phyloP scores from a whole-genome alignment of 1,284 basidiomycete species.

The Wallemia hederae region DNA sequence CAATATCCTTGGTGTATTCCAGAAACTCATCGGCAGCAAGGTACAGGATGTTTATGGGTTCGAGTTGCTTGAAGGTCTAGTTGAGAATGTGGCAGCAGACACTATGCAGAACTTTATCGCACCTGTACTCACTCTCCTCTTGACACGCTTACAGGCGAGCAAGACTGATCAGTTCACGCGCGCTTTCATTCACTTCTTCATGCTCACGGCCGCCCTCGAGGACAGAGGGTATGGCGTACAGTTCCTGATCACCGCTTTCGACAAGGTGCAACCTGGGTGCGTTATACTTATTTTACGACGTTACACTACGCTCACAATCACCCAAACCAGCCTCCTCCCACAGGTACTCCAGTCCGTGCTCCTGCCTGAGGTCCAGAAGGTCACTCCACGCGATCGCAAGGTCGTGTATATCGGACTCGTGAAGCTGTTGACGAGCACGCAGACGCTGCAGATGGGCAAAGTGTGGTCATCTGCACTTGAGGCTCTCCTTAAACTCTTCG shows the following conservation, averaged over 20 bases:
- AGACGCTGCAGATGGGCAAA: conserved; percentile 29
- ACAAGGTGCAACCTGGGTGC: conserved; percentile 59
- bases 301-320: neutral
- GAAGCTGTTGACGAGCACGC: conserved; percentile 45
- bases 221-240: conserved; percentile 45
- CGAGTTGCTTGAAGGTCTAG: conserved; percentile 53
- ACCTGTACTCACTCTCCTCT: conserved; percentile 45
- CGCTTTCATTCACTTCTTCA: conserved; percentile 48
- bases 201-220: conserved; percentile 42
- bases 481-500: conserved; percentile 47
- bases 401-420: conserved; percentile 56
- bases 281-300: conserved; percentile 14
- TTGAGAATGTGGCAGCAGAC: conserved; percentile 40
- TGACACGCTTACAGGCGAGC: conserved; percentile 57
- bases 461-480: conserved; percentile 43
- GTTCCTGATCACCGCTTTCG: conserved; percentile 41
- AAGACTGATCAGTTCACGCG: conserved; percentile 76
- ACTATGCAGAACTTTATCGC: conserved; percentile 48
- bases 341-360: conserved; percentile 55
- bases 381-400: conserved; percentile 53
- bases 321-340: conserved; percentile 36
- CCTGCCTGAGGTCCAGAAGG: conserved; percentile 48
- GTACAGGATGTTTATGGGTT: conserved; percentile 73
- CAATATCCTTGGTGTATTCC: conserved; percentile 61
- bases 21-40: conserved; percentile 67